These are phyloP conservation scores for Starmera caribaea DNA, from an alignment of 805 yeast species.

Conservation along the genomic window DNA sequence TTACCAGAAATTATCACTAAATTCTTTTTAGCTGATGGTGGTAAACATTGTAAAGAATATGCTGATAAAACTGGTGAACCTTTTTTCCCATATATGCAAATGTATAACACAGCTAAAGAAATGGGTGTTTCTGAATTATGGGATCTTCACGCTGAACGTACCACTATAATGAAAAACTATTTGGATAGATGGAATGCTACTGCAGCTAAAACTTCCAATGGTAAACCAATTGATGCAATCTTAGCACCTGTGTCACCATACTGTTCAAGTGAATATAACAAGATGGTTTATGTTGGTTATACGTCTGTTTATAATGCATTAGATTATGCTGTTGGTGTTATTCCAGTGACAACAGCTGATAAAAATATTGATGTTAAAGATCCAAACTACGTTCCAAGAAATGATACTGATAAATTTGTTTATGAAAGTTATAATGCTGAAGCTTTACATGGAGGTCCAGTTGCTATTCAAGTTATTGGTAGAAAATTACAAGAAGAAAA, in stretches of 20 bases:
- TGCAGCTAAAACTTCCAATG: slow-evolving; percentile 23
- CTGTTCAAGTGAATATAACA: slow-evolving; percentile 28
- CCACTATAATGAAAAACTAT: slow-evolving; percentile 28
- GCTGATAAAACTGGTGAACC: slow-evolving; percentile 34
- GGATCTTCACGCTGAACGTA: slow-evolving; percentile 32
- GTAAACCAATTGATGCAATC: slow-evolving; percentile 37
- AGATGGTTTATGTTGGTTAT: slow-evolving; percentile 35
- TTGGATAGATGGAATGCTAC: slow-evolving; percentile 34
- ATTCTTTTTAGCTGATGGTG: slow-evolving; percentile 39
- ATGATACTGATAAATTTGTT: slow-evolving; percentile 34
- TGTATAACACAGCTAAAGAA: slow-evolving; percentile 26
- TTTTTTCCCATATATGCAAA: slow-evolving; percentile 31
- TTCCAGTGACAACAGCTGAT: slow-evolving; percentile 54
- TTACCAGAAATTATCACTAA: slow-evolving; percentile 22
- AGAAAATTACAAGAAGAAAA: slow-evolving; percentile 54
- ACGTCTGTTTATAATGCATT: slow-evolving; percentile 45
- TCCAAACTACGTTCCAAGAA: slow-evolving; percentile 20
- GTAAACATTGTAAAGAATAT: slow-evolving; percentile 25
- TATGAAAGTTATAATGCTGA: slow-evolving; percentile 39
- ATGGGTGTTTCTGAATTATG: slow-evolving; percentile 30
- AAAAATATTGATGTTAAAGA: slow-evolving; percentile 25
- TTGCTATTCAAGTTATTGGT: slow-evolving; percentile 58
- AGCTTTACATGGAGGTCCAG: slow-evolving; percentile 50
- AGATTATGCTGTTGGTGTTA: slow-evolving; percentile 45
- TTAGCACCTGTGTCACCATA: slow-evolving; percentile 36